phyloP scores from a whole-genome alignment of 2,329 filamentous ascomycete genomes.

The Aspergillus versicolor region DNA sequence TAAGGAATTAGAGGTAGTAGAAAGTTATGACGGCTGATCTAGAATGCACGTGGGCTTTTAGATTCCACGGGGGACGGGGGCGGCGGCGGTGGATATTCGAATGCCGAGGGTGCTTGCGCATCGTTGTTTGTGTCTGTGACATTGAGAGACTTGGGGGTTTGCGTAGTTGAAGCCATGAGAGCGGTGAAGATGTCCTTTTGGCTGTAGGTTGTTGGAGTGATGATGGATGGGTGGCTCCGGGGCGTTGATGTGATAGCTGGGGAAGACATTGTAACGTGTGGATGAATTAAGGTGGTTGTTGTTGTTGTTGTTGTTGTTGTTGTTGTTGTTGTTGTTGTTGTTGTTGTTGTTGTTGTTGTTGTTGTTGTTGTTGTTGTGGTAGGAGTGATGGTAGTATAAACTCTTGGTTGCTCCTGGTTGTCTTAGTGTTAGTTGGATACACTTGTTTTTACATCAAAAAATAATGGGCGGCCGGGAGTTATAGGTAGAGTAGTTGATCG shows the following conservation, averaged over 20 bases:
- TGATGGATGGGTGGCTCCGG: conserved; percentile 18
- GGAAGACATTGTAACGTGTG: conserved; percentile 19
- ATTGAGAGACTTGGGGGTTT: conserved; percentile 31
- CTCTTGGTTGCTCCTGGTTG: not conserved
- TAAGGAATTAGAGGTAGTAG: not conserved
- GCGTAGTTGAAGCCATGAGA: conserved; percentile 36
- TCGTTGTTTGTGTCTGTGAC: conserved; percentile 18
- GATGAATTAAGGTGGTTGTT: not conserved
- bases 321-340: not conserved
- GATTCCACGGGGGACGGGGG: conserved; percentile 32
- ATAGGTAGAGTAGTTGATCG: not conserved
- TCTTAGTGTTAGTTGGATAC: not conserved
- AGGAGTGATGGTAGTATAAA: not conserved
- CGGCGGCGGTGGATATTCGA: conserved; percentile 29
- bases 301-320: not conserved
- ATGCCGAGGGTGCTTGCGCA: not conserved
- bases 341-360: not conserved
- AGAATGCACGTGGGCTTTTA: conserved; percentile 11
- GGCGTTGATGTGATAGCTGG: conserved; percentile 14
- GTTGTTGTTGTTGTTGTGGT: not conserved
- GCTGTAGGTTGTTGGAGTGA: conserved; percentile 29
- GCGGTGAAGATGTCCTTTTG: conserved; percentile 39
- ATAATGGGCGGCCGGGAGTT: not conserved
- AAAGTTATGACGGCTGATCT: not conserved
- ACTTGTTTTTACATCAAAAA: not conserved